A percentile compares a stretch with the other conserved stretches of the same genome.
These are phyloP conservation scores for Trypanosoma cruzi DNA, from an alignment of 208 protist genomes.

Conservation along the genomic window DNA sequence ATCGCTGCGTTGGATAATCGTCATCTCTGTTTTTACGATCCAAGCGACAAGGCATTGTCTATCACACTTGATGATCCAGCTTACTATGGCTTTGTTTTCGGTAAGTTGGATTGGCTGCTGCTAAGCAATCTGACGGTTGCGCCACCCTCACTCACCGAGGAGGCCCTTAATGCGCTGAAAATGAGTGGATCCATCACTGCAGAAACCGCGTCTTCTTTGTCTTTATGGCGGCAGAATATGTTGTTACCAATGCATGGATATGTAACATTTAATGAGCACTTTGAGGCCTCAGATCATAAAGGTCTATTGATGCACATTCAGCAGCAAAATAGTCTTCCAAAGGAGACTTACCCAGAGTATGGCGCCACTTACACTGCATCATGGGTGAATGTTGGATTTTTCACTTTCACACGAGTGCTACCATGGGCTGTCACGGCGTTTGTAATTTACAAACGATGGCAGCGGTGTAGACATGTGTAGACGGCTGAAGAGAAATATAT, in stretches of 20 bases:
- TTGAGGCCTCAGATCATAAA: conserved; percentile 63
- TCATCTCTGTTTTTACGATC: conserved; percentile 72
- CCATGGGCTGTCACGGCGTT: conserved; percentile 25
- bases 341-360: conserved; percentile 46
- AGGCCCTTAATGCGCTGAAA: conserved; percentile 33
- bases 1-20: conserved; percentile 40
- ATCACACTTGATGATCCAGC: conserved; percentile 60
- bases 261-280: conserved; percentile 77
- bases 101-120: conserved; percentile 82
- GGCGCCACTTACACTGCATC: conserved; percentile 54
- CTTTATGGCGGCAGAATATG: not conserved
- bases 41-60: conserved; percentile 60
- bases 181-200: conserved; percentile 31
- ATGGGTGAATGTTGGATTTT: conserved; percentile 22
- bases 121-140: conserved; percentile 55
- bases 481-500: no score
- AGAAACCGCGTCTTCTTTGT: conserved; percentile 18
- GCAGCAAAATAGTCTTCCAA: conserved; percentile 37
- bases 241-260: conserved; percentile 47
- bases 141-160: conserved; percentile 17
- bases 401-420: conserved; percentile 35
- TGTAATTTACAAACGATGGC: conserved; percentile 21
- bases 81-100: conserved; percentile 65
- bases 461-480: no score
- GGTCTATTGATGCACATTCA: conserved; percentile 60